Percentiles rank a stretch among this genome's conserved stretches.
These are phyloP conservation scores for Phytophthora kernoviae DNA, from an alignment of 352 stramenopile species.

Conservation along the genomic window DNA sequence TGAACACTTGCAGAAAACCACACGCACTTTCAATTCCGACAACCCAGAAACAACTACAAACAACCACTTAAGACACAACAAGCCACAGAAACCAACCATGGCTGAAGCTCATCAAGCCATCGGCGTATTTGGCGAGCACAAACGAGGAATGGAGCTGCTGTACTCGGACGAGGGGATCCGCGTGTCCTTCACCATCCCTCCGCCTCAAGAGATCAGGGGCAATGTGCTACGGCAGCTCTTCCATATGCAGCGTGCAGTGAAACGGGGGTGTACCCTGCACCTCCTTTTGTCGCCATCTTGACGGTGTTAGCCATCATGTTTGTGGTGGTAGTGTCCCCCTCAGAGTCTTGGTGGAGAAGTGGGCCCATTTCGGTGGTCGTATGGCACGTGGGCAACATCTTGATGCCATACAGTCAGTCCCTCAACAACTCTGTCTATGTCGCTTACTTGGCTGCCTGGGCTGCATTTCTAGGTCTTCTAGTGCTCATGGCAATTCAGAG, in stretches of 20 bases:
- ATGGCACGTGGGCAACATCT: conserved; percentile 79
- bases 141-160: conserved; percentile 84
- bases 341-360: conserved; percentile 88
- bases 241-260: conserved; percentile 73
- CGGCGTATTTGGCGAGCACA: conserved; percentile 87
- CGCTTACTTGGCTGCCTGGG: conserved; percentile 84
- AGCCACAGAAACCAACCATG: conserved; percentile 41
- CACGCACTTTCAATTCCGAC: conserved; percentile 21
- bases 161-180: conserved; percentile 85
- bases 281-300: conserved; percentile 62
- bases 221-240: conserved; percentile 61
- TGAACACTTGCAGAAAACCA: conserved; percentile 1
- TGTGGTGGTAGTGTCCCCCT: conserved; percentile 57
- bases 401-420: conserved; percentile 73
- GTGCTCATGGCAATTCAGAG: conserved; percentile 87
- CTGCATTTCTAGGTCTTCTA: conserved; percentile 79
- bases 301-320: conserved; percentile 66
- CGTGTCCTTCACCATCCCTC: conserved; percentile 86
- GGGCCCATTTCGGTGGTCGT: conserved; percentile 72
- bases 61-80: no score
- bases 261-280: conserved; percentile 81
- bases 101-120: conserved; percentile 87
- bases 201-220: conserved; percentile 77
- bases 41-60: conserved; percentile 2
- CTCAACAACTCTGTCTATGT: conserved; percentile 79